These are phyloP conservation scores for Pharus latifolius DNA, from an alignment of 176 grass and related monocot genomes.

Conservation along the genomic window DNA sequence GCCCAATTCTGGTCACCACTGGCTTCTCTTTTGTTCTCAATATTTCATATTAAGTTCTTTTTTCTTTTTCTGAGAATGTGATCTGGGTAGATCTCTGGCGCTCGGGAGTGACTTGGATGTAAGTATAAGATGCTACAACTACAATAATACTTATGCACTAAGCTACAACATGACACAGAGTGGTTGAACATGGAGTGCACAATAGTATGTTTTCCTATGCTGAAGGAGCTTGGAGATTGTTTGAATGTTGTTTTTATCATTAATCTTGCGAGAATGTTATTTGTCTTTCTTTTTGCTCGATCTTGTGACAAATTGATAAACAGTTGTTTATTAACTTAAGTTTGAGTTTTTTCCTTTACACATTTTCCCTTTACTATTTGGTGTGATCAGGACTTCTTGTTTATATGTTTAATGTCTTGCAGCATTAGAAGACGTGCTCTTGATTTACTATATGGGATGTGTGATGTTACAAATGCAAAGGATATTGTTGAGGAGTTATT, in stretches of 20 bases:
- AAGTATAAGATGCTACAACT: background rate
- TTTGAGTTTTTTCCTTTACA: background rate
- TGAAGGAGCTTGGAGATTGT: no score
- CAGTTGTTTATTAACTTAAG: background rate
- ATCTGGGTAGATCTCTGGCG: background rate
- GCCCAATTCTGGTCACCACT: background rate
- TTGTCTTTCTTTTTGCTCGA: no score
- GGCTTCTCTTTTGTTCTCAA: background rate
- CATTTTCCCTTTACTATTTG: background rate
- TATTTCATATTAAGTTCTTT: no score
- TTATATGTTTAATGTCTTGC: slow-evolving; percentile 28
- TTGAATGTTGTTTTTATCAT: no score
- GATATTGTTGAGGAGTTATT: slow-evolving; percentile 99
- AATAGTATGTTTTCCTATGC: no score
- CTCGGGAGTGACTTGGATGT: background rate
- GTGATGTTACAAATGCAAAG: slow-evolving; percentile 96
- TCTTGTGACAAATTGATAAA: background rate
- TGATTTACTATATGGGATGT: slow-evolving; percentile 98
- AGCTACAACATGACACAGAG: background rate
- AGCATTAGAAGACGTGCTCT: slow-evolving; percentile 98
- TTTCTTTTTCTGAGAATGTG: no score
- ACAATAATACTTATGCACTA: background rate
- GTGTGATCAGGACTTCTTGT: background rate
- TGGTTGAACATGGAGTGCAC: background rate
- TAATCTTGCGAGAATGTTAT: no score